Evolutionary conservation across 192 early-diverging fungal genomes (phyloP).

Genomic region (Coemansia sp.): DNA sequence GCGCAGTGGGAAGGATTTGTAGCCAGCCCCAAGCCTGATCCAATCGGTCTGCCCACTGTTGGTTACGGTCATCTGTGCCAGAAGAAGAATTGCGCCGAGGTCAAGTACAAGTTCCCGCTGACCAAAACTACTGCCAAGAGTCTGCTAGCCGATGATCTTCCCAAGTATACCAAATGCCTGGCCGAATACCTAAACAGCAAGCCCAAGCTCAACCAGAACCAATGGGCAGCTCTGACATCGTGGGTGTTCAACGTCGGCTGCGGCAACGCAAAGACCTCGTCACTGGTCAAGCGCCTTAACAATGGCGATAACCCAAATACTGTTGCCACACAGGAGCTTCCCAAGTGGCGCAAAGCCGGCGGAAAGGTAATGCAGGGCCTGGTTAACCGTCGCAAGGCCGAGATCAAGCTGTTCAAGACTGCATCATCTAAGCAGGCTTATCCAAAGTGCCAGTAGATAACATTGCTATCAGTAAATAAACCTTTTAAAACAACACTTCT

Average conservation of each 20-base stretch:
- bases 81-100: constrained; percentile 24
- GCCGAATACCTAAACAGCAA: constrained; percentile 14
- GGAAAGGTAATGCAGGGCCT: constrained; percentile 37
- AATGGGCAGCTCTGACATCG: constrained; percentile 45
- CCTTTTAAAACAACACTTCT: not conserved
- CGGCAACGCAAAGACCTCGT: constrained; percentile 25
- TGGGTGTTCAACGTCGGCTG: constrained; percentile 52
- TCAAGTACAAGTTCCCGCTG: constrained; percentile 25
- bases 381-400: constrained; percentile 30
- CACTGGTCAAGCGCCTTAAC: constrained; percentile 39
- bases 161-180: constrained; percentile 34
- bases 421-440: constrained; percentile 23
- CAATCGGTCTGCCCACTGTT: constrained; percentile 6
- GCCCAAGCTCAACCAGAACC: constrained; percentile 37
- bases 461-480: not conserved
- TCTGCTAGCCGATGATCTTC: not conserved
- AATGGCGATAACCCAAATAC: constrained; percentile 29
- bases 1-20: not conserved
- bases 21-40: not conserved
- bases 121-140: constrained; percentile 8
- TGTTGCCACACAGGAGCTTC: constrained; percentile 42
- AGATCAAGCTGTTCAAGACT: constrained; percentile 37
- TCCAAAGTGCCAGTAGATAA: constrained; percentile 18
- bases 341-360: constrained; percentile 43
- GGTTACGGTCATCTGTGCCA: constrained; percentile 43